Evolutionary conservation across 164 flowering plant genomes (phyloP), one percentile per base, ranked within the genome.

Genomic region (Warburgia ugandensis): DNA sequence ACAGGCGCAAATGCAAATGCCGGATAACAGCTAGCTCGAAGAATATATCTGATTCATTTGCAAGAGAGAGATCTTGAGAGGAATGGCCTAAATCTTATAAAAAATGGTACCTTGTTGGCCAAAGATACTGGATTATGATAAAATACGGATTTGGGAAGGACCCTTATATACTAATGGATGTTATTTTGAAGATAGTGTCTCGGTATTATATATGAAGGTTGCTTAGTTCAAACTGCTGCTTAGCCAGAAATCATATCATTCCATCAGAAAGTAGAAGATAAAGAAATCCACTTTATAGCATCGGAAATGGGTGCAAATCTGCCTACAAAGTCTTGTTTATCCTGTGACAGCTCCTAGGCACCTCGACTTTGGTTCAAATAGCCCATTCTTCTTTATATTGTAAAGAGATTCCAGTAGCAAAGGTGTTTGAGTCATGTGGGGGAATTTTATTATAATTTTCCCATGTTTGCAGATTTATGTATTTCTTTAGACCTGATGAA

Each of bases 1-100:
- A n/a, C n/a, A n/a, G n/a, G n/a, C n/a, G n/a, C n/a, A n/a, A n/a
- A n/a, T n/a, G n/a, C n/a, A n/a, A n/a, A n/a, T n/a, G n/a, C n/a
- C n/a, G n/a, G n/a, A n/a, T n/a, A n/a, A n/a, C n/a, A n/a, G n/a
- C n/a, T n/a, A n/a, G n/a, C n/a, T n/a, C n/a, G n/a, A n/a, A n/a
- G n/a, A n/a, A n/a, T n/a, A n/a, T n/a, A n/a, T n/a, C n/a, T n/a
- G n/a, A n/a, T n/a, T n/a, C n/a, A n/a, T n/a, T n/a, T n/a, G n/a
- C 41, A 9, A 38, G 41, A 20, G 41, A 38, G 41, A 38, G n/a
- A 38, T 38, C 41, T 16, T 38, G 17, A 13, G 17, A 14, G 17
- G 41, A 38, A 38, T 38, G 41, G 17, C n/a, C 41, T 13, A 38
- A 38, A 38, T 38, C 41, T 38, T 6, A 38, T 38, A 4, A 43